These are phyloP conservation scores for Crucibulum laeve DNA, from an alignment of 768 basidiomycete species.

Conservation along the genomic window DNA sequence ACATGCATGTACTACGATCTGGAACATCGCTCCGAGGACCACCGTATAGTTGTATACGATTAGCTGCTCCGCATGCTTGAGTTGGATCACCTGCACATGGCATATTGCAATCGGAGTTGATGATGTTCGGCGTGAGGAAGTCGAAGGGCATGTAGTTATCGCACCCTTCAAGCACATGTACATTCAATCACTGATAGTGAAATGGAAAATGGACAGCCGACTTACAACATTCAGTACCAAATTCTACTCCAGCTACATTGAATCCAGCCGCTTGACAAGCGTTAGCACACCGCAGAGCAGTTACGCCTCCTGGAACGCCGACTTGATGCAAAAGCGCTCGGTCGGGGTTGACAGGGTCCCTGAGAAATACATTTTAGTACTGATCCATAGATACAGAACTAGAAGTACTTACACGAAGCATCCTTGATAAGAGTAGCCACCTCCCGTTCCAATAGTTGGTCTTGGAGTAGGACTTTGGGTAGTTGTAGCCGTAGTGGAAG, in stretches of 20 bases:
- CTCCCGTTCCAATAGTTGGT: neutral
- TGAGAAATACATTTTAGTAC: neutral
- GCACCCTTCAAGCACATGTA: neutral
- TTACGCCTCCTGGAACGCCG: neutral
- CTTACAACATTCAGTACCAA: neutral
- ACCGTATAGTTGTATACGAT: conserved; percentile 1
- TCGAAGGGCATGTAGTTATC: neutral
- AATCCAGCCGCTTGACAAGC: neutral
- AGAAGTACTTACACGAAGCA: neutral
- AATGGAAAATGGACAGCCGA: neutral
- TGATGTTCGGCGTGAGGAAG: neutral
- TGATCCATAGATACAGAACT: neutral
- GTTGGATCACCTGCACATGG: neutral
- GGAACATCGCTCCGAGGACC: neutral
- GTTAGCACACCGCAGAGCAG: neutral
- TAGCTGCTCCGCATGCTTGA: neutral
- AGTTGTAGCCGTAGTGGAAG: neutral
- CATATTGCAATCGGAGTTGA: neutral
- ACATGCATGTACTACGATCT: neutral
- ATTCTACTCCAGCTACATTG: neutral
- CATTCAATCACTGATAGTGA: neutral
- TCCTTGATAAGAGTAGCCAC: neutral
- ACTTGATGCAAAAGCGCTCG: neutral
- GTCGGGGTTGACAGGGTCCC: neutral
- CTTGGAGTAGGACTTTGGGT: neutral